Percentiles rank a stretch among this genome's conserved stretches.
Evolutionary conservation across 2,329 filamentous ascomycete species (phyloP).

Genomic region (Cladosporium sp.): DNA sequence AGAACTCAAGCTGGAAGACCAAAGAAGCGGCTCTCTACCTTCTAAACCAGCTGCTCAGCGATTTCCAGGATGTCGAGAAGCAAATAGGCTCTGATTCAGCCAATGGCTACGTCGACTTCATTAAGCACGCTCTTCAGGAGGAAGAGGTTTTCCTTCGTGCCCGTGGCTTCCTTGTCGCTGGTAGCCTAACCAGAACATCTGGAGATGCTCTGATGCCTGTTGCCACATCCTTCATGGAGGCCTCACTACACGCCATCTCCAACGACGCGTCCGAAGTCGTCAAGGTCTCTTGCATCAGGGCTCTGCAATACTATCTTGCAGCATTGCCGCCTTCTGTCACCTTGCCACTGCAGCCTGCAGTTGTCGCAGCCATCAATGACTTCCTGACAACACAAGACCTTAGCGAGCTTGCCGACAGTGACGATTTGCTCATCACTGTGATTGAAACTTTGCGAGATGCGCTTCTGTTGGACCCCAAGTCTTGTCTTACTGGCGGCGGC

Average conservation of each 20-base stretch:
- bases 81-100: slow-evolving; percentile 69
- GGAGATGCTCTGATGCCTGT: slow-evolving; percentile 56
- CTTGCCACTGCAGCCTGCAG: slow-evolving; percentile 60
- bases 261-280: slow-evolving; percentile 82
- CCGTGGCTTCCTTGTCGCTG: slow-evolving; percentile 83
- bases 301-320: slow-evolving; percentile 69
- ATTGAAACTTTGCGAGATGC: slow-evolving; percentile 83
- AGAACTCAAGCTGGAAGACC: slow-evolving; percentile 59
- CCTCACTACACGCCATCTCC: slow-evolving; percentile 73
- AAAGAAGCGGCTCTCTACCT: slow-evolving; percentile 84
- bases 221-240: slow-evolving; percentile 67
- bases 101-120: slow-evolving; percentile 75
- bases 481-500: slow-evolving; percentile 73
- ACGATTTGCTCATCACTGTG: slow-evolving; percentile 88
- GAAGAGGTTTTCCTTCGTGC: slow-evolving; percentile 78
- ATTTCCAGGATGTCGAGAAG: slow-evolving; percentile 78
- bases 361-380: slow-evolving; percentile 63
- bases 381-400: slow-evolving; percentile 82
- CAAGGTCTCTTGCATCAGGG: slow-evolving; percentile 86
- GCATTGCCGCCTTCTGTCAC: slow-evolving; percentile 54
- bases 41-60: slow-evolving; percentile 78
- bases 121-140: slow-evolving; percentile 73
- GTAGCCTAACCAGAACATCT: slow-evolving; percentile 72
- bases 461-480: slow-evolving; percentile 74
- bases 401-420: slow-evolving; percentile 79